Percentiles rank a stretch among this genome's conserved stretches.
These are phyloP conservation scores for Metschnikowia hibisci DNA, from an alignment of 805 yeast species.

Conservation along the genomic window DNA sequence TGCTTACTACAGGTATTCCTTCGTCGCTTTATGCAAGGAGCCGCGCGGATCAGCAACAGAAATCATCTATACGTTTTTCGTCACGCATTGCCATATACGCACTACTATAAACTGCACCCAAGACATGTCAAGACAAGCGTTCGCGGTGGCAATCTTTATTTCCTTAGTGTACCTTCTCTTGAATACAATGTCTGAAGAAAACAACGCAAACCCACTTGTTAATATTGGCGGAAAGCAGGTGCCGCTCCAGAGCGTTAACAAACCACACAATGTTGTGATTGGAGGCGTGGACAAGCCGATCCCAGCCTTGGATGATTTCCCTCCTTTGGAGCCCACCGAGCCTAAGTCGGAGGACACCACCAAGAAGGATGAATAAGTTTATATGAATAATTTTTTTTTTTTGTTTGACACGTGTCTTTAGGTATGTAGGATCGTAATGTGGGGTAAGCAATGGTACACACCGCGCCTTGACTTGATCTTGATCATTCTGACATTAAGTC, in stretches of 20 bases:
- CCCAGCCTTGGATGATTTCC: slow-evolving; percentile 16
- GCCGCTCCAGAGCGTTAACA: slow-evolving; percentile 34
- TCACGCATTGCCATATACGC: slow-evolving; percentile 5
- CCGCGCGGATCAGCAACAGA: slow-evolving; percentile 3
- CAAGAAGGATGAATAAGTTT: too few species aligned
- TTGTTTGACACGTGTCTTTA: too few species aligned
- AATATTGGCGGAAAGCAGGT: slow-evolving; percentile 36
- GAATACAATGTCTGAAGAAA: slow-evolving; percentile 12
- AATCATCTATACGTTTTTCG: not conserved
- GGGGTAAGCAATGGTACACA: too few species aligned
- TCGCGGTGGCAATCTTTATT: slow-evolving; percentile 11
- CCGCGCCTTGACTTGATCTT: too few species aligned
- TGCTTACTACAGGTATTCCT: not conserved
- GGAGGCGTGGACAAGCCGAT: slow-evolving; percentile 17
- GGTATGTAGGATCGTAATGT: too few species aligned
- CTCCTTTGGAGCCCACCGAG: slow-evolving; percentile 18
- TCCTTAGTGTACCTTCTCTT: slow-evolving; percentile 9
- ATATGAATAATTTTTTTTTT: too few species aligned
- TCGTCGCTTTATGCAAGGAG: not conserved
- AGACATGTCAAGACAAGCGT: slow-evolving; percentile 10
- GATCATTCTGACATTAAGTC: too few species aligned
- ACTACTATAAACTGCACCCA: slow-evolving; percentile 9
- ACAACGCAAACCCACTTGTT: slow-evolving; percentile 19
- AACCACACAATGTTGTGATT: slow-evolving; percentile 31
- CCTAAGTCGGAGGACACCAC: not conserved